Conservation (phyloP, 805 yeast species). For the Yarrowia phangngaensis region DNA sequence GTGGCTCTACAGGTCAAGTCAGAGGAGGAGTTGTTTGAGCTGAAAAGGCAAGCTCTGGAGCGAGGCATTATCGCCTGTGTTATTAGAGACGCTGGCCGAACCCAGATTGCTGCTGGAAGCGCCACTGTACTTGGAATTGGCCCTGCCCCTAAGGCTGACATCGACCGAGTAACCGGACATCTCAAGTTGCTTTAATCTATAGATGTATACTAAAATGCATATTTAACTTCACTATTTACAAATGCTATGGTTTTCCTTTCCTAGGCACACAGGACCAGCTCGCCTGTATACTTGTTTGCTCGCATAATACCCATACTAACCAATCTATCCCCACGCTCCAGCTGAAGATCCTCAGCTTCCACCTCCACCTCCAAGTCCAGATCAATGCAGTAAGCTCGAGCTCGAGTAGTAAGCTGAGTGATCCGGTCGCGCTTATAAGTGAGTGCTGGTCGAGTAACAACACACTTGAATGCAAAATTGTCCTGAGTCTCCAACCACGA, state of each 20-base stretch:
- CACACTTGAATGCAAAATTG: conserved; percentile 23
- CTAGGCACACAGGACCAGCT: conserved; percentile 42
- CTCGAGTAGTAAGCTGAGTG: conserved; percentile 31
- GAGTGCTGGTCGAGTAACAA: conserved; percentile 14
- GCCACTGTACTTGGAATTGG: conserved; percentile 97
- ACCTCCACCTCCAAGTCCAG: conserved; percentile 49
- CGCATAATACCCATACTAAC: conserved; percentile 46
- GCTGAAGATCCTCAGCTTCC: conserved; percentile 33
- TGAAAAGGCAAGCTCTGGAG: conserved; percentile 77
- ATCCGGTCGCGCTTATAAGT: conserved; percentile 4
- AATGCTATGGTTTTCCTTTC: conserved; percentile 6
- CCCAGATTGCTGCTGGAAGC: conserved; percentile 93
- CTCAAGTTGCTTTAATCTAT: conserved; percentile 60
- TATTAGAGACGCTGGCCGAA: conserved; percentile 95
- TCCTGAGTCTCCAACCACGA: conserved; percentile 14
- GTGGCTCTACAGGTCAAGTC: conserved; percentile 67
- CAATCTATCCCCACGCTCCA: conserved; percentile 46
- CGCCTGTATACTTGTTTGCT: conserved; percentile 44
- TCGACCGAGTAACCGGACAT: conserved; percentile 78
- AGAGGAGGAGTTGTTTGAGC: conserved; percentile 64
- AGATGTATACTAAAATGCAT: neutral
- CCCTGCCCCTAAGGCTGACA: conserved; percentile 78
- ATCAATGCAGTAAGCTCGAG: conserved; percentile 49
- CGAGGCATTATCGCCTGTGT: conserved; percentile 73
- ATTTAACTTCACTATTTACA: conserved; percentile 5